Evolutionary conservation across 805 yeast species (phyloP).

Genomic region (Phaffomyces thermotolerans): DNA sequence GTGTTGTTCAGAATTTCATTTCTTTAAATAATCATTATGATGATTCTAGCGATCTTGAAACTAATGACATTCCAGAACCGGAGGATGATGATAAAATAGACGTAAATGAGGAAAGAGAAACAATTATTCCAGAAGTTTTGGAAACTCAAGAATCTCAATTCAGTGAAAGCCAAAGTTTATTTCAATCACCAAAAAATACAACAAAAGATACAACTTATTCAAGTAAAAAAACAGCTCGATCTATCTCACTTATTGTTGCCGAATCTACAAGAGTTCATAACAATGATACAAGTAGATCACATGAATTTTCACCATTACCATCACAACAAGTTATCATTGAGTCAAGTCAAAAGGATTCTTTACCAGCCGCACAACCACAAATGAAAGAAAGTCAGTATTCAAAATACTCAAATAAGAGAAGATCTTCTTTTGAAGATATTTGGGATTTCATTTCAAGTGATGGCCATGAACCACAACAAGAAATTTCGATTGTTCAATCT

Average conservation of each 20-base stretch:
- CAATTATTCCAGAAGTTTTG: neutral
- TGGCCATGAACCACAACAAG: neutral
- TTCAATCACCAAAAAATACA: constrained; percentile 11
- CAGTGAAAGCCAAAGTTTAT: constrained; percentile 10
- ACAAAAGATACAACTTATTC: constrained; percentile 19
- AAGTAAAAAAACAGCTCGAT: constrained; percentile 8
- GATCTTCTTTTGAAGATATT: constrained; percentile 8
- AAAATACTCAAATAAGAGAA: neutral
- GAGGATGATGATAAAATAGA: constrained; percentile 2
- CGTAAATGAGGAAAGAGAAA: constrained; percentile 5
- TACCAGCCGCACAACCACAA: no score
- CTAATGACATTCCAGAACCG: no score
- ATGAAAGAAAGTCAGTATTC: no score
- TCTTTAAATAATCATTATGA: constrained; percentile 13
- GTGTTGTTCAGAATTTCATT: constrained; percentile 26
- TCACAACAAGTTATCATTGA: constrained; percentile 6
- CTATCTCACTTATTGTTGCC: constrained; percentile 13
- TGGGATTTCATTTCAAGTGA: constrained; percentile 20
- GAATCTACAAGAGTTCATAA: constrained; percentile 11
- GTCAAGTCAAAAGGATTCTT: neutral
- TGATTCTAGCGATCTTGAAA: neutral
- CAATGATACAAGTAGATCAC: neutral
- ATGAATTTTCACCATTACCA: neutral
- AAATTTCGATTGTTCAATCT: neutral
- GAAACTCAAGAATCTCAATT: constrained; percentile 3